Evolutionary conservation across 768 basidiomycete genomes (phyloP), one percentile per base, ranked within the genome.

Genomic region (Amanita polypyramis): DNA sequence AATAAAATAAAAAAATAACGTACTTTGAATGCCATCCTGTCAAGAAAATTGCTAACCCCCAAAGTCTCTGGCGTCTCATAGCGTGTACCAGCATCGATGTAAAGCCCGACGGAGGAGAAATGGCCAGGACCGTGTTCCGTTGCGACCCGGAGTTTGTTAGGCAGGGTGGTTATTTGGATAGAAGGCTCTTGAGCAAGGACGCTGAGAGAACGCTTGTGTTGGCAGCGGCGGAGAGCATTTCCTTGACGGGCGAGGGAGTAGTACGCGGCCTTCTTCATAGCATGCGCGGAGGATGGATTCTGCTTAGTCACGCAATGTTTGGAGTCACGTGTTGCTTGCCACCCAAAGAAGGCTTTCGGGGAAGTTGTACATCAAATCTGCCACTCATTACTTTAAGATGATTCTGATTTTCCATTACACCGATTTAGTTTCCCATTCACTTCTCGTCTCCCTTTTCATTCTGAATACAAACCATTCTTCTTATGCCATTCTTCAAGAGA

Each of bases 11-110:
- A 17, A 11, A 42, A 25, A 42, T n/a, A 9, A 59, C 63, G 33
- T 51, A 94, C 94, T 78, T 97, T 97, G 74, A 95, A 98, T 1
- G 95, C 95, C 79, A 98, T 81, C 58, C 93, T 75, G 58, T 98
- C 94, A 29, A 97, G 62, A 60, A 98, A 86, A 75, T 98, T 92
- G 52, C 87, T 88, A 5, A 82, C 85, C 0, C 96, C 96, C 6
- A 77, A 78, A 0, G 74, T 84, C 14, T 74, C 64, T 15, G 74
- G 65, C 9, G 74, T 79, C 62, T 98, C 96, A 71, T 88, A 94
- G 11, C 96, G 75, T 23, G 89, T 81, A 20, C 96, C 96, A 2
- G 90, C 93, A 62, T 97, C 93, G 56, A 98, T 75, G 58, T 92
- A 97, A 34, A 98, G 76, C 2, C 95, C 96, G 0, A 95, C 76